Conservation (phyloP, 805 yeast species). For the Ogataea chonburiensis region DNA sequence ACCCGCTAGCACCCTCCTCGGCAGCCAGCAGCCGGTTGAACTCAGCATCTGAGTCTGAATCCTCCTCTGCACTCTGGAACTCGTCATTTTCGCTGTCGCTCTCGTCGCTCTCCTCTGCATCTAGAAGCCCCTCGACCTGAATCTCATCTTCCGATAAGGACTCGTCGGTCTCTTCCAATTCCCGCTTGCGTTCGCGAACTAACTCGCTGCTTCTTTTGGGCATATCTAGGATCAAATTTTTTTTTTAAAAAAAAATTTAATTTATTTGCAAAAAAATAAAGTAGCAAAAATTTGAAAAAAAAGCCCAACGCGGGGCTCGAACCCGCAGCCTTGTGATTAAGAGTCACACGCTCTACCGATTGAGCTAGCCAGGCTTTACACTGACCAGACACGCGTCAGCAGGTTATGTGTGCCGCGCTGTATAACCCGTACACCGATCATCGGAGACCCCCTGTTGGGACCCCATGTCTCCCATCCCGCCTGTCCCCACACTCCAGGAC, state of each 20-base stretch:
- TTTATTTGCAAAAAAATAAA: background rate
- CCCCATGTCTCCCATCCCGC: no score
- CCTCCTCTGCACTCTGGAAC: conserved; percentile 31
- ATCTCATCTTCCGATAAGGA: conserved; percentile 26
- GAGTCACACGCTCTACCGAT: conserved; percentile 32
- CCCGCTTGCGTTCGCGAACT: conserved; percentile 13
- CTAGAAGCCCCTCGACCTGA: conserved; percentile 38
- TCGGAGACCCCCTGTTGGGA: conserved; percentile 1
- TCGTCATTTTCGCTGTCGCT: conserved; percentile 27
- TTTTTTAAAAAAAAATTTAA: conserved; percentile 9
- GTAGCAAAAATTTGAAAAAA: conserved; percentile 5
- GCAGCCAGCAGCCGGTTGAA: conserved; percentile 56
- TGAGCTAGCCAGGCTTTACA: conserved; percentile 30
- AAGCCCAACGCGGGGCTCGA: conserved; percentile 31
- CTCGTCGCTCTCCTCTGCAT: conserved; percentile 42
- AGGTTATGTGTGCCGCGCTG: background rate
- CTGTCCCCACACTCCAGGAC: no score
- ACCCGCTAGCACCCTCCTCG: conserved; percentile 34
- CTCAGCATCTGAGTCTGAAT: conserved; percentile 59
- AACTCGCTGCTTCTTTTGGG: conserved; percentile 7
- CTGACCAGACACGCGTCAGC: no score
- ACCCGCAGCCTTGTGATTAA: conserved; percentile 32
- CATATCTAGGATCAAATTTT: conserved; percentile 11
- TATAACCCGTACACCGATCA: no score
- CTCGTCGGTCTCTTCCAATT: conserved; percentile 16